Conservation (phyloP, 2,329 filamentous ascomycete genomes). For the Metarhizium brunneum region DNA sequence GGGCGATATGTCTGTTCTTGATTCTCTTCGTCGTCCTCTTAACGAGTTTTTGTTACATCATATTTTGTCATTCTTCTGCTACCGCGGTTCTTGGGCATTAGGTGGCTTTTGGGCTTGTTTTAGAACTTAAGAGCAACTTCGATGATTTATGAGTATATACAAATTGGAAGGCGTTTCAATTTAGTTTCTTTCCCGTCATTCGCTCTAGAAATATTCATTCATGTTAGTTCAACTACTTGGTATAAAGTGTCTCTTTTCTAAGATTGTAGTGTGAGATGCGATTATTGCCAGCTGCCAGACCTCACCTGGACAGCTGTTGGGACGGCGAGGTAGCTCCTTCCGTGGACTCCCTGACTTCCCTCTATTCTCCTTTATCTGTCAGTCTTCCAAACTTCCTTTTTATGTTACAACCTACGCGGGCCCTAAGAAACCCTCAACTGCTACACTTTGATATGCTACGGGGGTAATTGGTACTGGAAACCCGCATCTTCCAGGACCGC, state of each 20-base stretch:
- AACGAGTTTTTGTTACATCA: conserved; percentile 11
- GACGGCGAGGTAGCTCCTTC: not conserved
- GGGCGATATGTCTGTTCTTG: conserved; percentile 13
- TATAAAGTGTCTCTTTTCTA: not conserved
- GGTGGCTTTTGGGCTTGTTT: not conserved
- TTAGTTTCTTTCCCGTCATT: not conserved
- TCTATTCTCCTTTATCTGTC: not conserved
- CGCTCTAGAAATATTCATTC: not conserved
- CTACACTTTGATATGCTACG: not conserved
- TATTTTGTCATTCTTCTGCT: not conserved
- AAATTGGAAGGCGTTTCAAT: not conserved
- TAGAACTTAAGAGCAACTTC: conserved; percentile 1
- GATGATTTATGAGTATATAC: conserved; percentile 2
- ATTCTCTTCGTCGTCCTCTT: not conserved
- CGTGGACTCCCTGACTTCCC: not conserved
- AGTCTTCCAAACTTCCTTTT: too few species aligned
- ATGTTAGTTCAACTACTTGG: not conserved
- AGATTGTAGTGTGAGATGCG: not conserved
- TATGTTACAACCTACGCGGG: too few species aligned
- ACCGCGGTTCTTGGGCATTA: not conserved
- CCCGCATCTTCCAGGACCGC: not conserved
- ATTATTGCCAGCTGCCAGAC: not conserved
- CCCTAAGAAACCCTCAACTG: too few species aligned
- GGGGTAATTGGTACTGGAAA: not conserved
- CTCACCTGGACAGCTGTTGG: not conserved